These are phyloP conservation scores for Leccinum disarticulatum DNA, from an alignment of 768 basidiomycete genomes.

Conservation along the genomic window DNA sequence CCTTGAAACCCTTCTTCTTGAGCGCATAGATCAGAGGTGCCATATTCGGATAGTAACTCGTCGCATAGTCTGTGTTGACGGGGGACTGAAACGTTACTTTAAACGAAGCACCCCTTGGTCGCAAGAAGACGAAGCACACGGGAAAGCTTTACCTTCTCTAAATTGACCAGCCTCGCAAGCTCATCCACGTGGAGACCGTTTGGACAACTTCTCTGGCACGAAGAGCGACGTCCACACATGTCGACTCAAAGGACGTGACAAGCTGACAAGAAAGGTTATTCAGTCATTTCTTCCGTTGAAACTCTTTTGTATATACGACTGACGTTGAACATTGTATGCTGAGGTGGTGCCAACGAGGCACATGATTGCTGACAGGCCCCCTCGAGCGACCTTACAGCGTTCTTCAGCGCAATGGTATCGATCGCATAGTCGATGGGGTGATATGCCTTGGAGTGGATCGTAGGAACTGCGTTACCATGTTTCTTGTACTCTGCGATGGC, in stretches of 20 bases:
- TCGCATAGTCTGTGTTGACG: slow-evolving; percentile 15
- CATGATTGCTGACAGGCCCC: slow-evolving; percentile 29
- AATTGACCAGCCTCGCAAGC: slow-evolving; percentile 21
- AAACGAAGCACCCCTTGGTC: slow-evolving; percentile 20
- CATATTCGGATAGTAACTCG: slow-evolving; percentile 21
- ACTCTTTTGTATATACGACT: not conserved
- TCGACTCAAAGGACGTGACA: slow-evolving; percentile 25
- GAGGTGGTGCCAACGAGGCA: slow-evolving; percentile 27
- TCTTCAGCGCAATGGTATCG: slow-evolving; percentile 24
- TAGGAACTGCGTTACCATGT: slow-evolving; percentile 23
- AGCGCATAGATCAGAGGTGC: slow-evolving; percentile 24
- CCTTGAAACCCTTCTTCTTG: slow-evolving; percentile 5
- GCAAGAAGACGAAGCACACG: slow-evolving; percentile 33
- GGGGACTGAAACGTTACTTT: not conserved
- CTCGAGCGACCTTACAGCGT: slow-evolving; percentile 26
- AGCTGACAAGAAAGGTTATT: slow-evolving; percentile 5
- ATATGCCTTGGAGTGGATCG: slow-evolving; percentile 19
- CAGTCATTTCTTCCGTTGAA: not conserved
- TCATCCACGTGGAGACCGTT: slow-evolving; percentile 29
- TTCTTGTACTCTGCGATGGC: slow-evolving; percentile 29
- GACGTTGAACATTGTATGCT: slow-evolving; percentile 28
- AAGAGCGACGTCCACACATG: slow-evolving; percentile 14
- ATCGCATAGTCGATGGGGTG: slow-evolving; percentile 25
- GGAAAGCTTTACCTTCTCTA: slow-evolving; percentile 31
- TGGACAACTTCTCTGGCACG: slow-evolving; percentile 14